Conservation (phyloP, 2,329 filamentous ascomycete genomes). For the Penicillium glabrum region DNA sequence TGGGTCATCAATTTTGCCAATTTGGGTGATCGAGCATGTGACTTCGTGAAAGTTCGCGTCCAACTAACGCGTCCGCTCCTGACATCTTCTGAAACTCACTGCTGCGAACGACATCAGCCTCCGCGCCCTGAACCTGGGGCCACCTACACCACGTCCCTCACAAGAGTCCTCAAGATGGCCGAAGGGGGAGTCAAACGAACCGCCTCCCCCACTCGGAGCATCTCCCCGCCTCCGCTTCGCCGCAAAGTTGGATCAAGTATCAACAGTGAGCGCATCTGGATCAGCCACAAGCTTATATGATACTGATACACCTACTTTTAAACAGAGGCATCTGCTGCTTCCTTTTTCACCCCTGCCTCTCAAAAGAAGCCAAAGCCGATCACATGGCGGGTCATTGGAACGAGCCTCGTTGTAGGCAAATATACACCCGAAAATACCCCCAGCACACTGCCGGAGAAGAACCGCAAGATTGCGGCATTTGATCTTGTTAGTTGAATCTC, state of each 20-base stretch:
- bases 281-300: neutral
- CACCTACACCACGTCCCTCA: constrained; percentile 13
- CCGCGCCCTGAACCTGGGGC: neutral
- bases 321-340: constrained; percentile 61
- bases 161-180: constrained; percentile 25
- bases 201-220: constrained; percentile 38
- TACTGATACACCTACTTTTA: neutral
- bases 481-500: constrained; percentile 39
- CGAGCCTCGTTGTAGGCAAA: constrained; percentile 73
- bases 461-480: constrained; percentile 45
- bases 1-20: constrained; percentile 1
- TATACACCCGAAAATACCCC: constrained; percentile 51
- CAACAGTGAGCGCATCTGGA: constrained; percentile 45
- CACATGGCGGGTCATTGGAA: constrained; percentile 66
- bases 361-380: constrained; percentile 78
- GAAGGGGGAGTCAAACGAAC: constrained; percentile 35
- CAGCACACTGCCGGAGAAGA: constrained; percentile 13
- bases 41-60: constrained; percentile 37
- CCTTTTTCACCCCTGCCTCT: constrained; percentile 84
- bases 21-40: constrained; percentile 32
- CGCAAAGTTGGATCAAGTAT: constrained; percentile 55
- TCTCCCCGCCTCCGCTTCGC: constrained; percentile 60
- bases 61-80: constrained; percentile 22
- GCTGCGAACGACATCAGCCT: neutral
- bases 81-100: neutral